A percentile compares a stretch with the other conserved stretches of the same genome.
Evolutionary conservation across 2,329 filamentous ascomycete species (phyloP).

Genomic region (Capronia coronata): DNA sequence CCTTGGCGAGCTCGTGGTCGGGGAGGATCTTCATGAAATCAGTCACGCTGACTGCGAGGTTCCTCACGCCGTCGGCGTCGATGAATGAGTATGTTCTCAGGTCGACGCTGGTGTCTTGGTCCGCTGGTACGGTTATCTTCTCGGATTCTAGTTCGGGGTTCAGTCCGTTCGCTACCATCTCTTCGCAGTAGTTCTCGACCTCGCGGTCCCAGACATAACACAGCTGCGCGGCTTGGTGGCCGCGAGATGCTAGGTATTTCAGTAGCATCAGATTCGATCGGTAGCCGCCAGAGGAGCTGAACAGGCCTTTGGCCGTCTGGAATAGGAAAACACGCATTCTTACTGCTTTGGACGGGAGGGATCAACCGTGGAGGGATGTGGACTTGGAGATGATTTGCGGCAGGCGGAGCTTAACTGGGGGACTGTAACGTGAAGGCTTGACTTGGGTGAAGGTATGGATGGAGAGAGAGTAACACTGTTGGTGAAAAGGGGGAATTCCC

Average conservation of each 20-base stretch:
- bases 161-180: slow-evolving; percentile 3
- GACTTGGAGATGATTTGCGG: background rate
- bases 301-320: slow-evolving; percentile 13
- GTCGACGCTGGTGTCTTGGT: background rate
- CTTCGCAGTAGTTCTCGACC: slow-evolving; percentile 3
- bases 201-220: slow-evolving; percentile 9
- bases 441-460: too few species aligned
- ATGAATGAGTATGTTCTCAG: slow-evolving; percentile 6
- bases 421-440: too few species aligned
- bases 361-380: background rate
- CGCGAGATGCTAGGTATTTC: slow-evolving; percentile 7
- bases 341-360: background rate
- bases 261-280: slow-evolving; percentile 11
- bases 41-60: slow-evolving; percentile 9
- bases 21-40: slow-evolving; percentile 9
- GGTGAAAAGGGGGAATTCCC: too few species aligned
- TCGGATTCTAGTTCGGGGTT: slow-evolving; percentile 1
- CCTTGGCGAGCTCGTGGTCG: slow-evolving; percentile 6
- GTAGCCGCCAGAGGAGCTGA: slow-evolving; percentile 16
- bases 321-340: slow-evolving; percentile 12
- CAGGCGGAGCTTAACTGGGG: too few species aligned
- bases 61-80: slow-evolving; percentile 1
- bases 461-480: too few species aligned
- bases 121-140: background rate
- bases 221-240: slow-evolving; percentile 10